Evolutionary conservation across 2,329 filamentous ascomycete genomes (phyloP), one percentile per base, ranked within the genome.

Genomic region (Phaeophleospora eucalypticola): DNA sequence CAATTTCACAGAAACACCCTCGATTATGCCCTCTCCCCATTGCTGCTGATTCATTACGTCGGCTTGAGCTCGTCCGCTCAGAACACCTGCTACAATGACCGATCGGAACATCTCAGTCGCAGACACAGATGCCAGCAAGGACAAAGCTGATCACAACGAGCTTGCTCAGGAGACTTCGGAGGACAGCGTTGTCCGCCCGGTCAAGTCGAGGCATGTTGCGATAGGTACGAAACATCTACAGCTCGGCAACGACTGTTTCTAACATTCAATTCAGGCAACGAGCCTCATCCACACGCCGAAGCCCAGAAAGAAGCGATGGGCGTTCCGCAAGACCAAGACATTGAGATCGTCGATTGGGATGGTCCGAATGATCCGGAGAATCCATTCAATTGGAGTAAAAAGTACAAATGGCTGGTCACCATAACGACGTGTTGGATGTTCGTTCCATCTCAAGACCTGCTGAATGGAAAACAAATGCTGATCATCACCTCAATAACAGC

Each of bases 331-430:
- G 32, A 35, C 8, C 12, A 36, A 17, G 16, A 36, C n/a, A 36
- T 43, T n/a, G 16, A 47, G 2, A 15, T 47, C 14, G 40, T 47
- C 15, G 53, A 58, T 15, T 58, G 55, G 55, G 39, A 58, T 34
- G 53, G 54, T 35, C 55, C 46, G 2, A 47, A 54, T 32, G 55
- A 58, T 43, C 51, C 53, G 17, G 16, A 8, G 17, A 16, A 21
- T 17, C 48, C 40, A 10, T 62, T 60, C 54, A 63, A 64, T 38
- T 65, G 62, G 62, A 49, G 52, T 4, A 18, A 33, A 9, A 43
- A 21, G 9, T 53, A 53, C 41, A 65, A 66, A 55, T 63, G 60
- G 57, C 19, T 58, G 7, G 41, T 59, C 16, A 65, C 63, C 1
- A n/a, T 58, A 4, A 60, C 60, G 4, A 58, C 59, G n/a, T 60